phyloP scores from a whole-genome alignment of 2,329 filamentous ascomycete species.

The Cytospora mali region DNA sequence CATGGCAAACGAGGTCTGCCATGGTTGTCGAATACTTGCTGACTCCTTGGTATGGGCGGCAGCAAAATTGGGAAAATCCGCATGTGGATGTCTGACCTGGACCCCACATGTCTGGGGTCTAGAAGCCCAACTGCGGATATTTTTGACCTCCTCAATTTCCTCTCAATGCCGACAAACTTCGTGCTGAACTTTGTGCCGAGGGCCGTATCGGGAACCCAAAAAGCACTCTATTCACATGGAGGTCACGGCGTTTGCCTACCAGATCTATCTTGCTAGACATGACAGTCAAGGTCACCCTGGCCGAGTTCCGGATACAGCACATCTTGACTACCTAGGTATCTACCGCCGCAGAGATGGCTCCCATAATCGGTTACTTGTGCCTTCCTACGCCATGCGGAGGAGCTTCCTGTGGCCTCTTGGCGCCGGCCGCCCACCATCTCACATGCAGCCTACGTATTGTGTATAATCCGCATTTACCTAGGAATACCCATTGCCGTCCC shows the following conservation, averaged over 20 bases:
- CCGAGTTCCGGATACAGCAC: not conserved
- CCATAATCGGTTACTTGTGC: no score
- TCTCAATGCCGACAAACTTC: constrained; percentile 4
- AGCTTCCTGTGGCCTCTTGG: constrained; percentile 4
- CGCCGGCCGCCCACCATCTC: constrained; percentile 16
- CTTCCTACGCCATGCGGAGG: not conserved
- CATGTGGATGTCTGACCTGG: constrained; percentile 15
- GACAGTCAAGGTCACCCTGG: not conserved
- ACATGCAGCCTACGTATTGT: no score
- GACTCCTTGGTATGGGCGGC: constrained; percentile 6
- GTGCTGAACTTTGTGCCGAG: not conserved
- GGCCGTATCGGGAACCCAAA: not conserved
- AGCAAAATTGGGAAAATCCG: constrained; percentile 17
- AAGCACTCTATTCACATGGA: not conserved
- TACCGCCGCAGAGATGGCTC: not conserved
- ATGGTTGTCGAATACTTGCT: not conserved
- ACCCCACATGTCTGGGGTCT: constrained; percentile 23
- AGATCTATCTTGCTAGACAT: no score
- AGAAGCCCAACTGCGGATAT: constrained; percentile 29
- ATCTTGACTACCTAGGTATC: not conserved
- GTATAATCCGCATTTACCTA: constrained; percentile 1
- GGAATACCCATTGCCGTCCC: not conserved
- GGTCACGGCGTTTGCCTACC: not conserved
- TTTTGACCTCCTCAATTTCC: constrained; percentile 21
- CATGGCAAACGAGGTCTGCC: not conserved